These are phyloP conservation scores for Peronospora farinosa DNA, from an alignment of 352 stramenopile species.

Conservation along the genomic window DNA sequence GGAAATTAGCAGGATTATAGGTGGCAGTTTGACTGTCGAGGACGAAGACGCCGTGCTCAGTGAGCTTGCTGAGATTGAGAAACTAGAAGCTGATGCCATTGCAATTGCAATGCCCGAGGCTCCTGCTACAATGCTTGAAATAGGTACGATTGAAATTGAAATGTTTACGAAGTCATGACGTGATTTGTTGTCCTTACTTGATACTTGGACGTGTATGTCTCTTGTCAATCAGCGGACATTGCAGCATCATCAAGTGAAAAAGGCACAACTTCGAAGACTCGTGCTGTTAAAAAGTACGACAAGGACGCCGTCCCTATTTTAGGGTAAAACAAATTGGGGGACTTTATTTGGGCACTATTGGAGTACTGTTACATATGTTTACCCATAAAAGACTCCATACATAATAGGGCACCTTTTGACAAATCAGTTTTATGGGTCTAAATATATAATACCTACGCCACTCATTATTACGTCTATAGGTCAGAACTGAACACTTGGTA, in stretches of 20 bases:
- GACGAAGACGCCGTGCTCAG: conserved; percentile 83
- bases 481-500: too few relatives aligned
- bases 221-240: conserved; percentile 10
- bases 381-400: too few relatives aligned
- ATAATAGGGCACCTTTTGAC: background rate
- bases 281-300: conserved; percentile 15
- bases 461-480: too few relatives aligned
- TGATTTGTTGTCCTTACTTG: background rate
- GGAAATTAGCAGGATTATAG: conserved; percentile 84
- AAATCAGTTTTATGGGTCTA: too few relatives aligned
- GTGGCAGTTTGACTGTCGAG: conserved; percentile 64
- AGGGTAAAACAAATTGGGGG: conserved; percentile 12
- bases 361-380: too few relatives aligned
- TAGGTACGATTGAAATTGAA: conserved; percentile 26
- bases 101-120: conserved; percentile 53
- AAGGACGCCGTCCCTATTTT: conserved; percentile 33
- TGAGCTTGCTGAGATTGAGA: conserved; percentile 81
- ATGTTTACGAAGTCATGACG: background rate
- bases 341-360: too few relatives aligned
- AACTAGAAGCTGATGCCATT: conserved; percentile 52
- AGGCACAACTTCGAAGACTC: conserved; percentile 9
- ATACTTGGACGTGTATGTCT: background rate
- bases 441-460: too few relatives aligned
- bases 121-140: conserved; percentile 36
- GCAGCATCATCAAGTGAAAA: conserved; percentile 14